Evolutionary conservation across 2,329 filamentous ascomycete genomes (phyloP).

Genomic region (Plenodomus biglobosus): DNA sequence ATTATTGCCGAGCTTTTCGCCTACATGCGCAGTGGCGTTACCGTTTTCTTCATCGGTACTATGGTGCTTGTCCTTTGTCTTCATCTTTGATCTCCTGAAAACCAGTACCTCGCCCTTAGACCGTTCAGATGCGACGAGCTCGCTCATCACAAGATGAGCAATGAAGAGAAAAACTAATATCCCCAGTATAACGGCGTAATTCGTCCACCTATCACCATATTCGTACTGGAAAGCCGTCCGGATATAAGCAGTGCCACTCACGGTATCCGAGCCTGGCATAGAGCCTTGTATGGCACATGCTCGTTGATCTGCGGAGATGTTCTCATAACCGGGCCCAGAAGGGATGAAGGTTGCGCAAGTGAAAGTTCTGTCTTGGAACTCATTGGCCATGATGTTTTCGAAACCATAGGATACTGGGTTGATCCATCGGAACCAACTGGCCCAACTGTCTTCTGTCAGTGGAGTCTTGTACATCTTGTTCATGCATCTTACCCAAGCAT

Average conservation of each 20-base stretch:
- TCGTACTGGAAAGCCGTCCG: conserved; percentile 32
- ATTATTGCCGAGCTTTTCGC: conserved; percentile 30
- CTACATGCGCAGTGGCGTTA: conserved; percentile 32
- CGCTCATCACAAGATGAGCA: conserved; percentile 62
- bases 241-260: conserved; percentile 41
- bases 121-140: conserved; percentile 62
- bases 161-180: conserved; percentile 64
- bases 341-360: conserved; percentile 44
- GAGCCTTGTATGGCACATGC: conserved; percentile 43
- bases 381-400: conserved; percentile 76
- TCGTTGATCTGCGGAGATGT: conserved; percentile 27
- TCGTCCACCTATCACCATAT: conserved; percentile 52
- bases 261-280: conserved; percentile 36
- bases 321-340: conserved; percentile 38
- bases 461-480: background rate
- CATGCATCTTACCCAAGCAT: conserved; percentile 34
- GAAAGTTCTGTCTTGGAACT: conserved; percentile 46
- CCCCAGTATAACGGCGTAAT: conserved; percentile 66
- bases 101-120: conserved; percentile 70
- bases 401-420: conserved; percentile 77
- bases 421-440: conserved; percentile 61
- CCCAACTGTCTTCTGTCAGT: conserved; percentile 29
- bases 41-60: conserved; percentile 41
- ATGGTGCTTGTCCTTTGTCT: conserved; percentile 28
- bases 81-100: conserved; percentile 52